Percentiles rank a stretch among this genome's conserved stretches.
phyloP scores from a whole-genome alignment of 495 filamentous ascomycete genomes.

The Penicillium cosmopolitanum region DNA sequence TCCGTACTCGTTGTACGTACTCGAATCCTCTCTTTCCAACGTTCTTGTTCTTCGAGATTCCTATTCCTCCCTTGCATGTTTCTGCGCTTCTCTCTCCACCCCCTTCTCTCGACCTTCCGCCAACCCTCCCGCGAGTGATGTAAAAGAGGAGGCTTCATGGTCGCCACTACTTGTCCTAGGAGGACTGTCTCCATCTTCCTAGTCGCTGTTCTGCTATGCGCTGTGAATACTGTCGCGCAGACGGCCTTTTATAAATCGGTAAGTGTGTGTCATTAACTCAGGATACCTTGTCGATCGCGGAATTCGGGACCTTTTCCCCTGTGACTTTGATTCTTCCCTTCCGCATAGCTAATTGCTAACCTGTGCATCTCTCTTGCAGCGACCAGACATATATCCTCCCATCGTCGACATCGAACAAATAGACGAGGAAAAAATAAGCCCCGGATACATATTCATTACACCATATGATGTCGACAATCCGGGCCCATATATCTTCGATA shows the following conservation, averaged over 20 bases:
- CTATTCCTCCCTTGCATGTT: slow-evolving; percentile 14
- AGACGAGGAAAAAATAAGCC: slow-evolving; percentile 35
- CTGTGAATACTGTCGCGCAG: slow-evolving; percentile 15
- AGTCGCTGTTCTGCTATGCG: slow-evolving; percentile 20
- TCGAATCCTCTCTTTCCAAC: not conserved
- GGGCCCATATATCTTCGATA: slow-evolving; percentile 51
- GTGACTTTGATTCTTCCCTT: not conserved
- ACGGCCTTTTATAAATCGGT: slow-evolving; percentile 36
- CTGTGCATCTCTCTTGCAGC: slow-evolving; percentile 21
- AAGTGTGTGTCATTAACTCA: not conserved
- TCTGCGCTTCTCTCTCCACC: slow-evolving; percentile 18
- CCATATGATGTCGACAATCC: slow-evolving; percentile 46
- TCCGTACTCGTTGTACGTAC: not conserved
- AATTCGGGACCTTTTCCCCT: too few species aligned
- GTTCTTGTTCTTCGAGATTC: not conserved
- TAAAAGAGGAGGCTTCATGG: slow-evolving; percentile 27
- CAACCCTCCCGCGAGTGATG: slow-evolving; percentile 25
- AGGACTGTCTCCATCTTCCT: slow-evolving; percentile 19
- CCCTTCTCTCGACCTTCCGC: slow-evolving; percentile 4
- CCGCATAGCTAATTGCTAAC: slow-evolving; percentile 1
- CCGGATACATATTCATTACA: slow-evolving; percentile 49
- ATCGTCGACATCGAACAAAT: slow-evolving; percentile 35
- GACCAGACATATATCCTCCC: slow-evolving; percentile 47
- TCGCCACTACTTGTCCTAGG: slow-evolving; percentile 21
- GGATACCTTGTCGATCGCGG: too few species aligned